These are phyloP conservation scores for Cyberlindnera xylosilytica DNA, from an alignment of 805 yeast species.

Conservation along the genomic window DNA sequence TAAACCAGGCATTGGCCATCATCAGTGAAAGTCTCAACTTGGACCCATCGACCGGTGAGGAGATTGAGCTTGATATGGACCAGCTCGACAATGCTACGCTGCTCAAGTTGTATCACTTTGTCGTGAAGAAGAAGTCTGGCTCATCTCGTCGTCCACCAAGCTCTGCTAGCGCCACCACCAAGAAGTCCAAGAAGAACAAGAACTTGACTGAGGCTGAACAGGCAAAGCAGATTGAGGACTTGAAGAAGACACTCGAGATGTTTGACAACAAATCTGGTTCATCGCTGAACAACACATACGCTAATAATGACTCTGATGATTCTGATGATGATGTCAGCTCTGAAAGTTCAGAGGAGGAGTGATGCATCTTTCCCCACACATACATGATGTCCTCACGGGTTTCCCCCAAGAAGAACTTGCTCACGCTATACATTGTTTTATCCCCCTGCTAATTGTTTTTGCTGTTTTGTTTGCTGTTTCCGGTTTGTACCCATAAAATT, in stretches of 20 bases:
- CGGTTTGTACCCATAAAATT: not conserved
- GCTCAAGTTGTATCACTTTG: conserved; percentile 77
- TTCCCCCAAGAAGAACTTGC: not conserved
- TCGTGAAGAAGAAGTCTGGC: conserved; percentile 46
- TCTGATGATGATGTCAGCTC: conserved; percentile 59
- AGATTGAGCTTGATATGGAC: conserved; percentile 95
- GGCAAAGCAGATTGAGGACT: conserved; percentile 61
- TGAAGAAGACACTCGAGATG: conserved; percentile 74
- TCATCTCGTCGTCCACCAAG: conserved; percentile 8
- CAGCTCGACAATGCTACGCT: conserved; percentile 82
- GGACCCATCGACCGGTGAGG: conserved; percentile 66
- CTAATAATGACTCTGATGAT: conserved; percentile 36
- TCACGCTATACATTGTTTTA: not conserved
- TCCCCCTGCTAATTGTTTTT: not conserved
- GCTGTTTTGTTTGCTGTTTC: conserved; percentile 1
- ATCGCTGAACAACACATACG: conserved; percentile 8
- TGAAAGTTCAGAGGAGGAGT: conserved; percentile 73
- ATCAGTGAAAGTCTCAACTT: conserved; percentile 74
- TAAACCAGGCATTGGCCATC: conserved; percentile 79
- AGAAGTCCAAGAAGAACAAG: conserved; percentile 47
- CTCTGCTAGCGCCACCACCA: conserved; percentile 6
- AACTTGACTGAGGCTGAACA: conserved; percentile 66
- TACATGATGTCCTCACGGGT: not conserved
- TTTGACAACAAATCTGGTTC: conserved; percentile 39
- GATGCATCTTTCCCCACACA: conserved; percentile 7